These are phyloP conservation scores for Camelina laxa DNA, from an alignment of 345 rosid species.

Conservation along the genomic window DNA sequence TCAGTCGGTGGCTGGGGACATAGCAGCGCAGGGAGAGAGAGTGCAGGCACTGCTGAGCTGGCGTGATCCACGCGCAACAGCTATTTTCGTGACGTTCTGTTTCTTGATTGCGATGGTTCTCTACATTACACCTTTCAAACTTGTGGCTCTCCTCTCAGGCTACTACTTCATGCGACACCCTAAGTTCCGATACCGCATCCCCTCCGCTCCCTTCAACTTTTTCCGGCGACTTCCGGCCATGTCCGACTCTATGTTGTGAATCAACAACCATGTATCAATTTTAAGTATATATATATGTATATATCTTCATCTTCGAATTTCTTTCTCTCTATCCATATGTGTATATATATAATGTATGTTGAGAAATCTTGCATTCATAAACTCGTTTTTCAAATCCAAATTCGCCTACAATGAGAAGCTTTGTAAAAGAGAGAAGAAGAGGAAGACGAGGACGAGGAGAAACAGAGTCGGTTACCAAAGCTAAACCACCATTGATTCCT, in stretches of 20 bases:
- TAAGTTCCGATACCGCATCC: constrained; percentile 68
- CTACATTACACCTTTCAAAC: constrained; percentile 83
- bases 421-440: too few relatives aligned
- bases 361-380: too few relatives aligned
- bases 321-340: too few relatives aligned
- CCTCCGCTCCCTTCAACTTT: constrained; percentile 81
- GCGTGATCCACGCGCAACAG: constrained; percentile 94
- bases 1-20: constrained; percentile 85
- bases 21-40: constrained; percentile 92
- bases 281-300: too few relatives aligned
- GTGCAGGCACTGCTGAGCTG: constrained; percentile 80
- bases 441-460: not conserved
- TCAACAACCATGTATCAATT: not conserved
- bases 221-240: constrained; percentile 87
- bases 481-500: too few relatives aligned
- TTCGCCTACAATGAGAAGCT: too few relatives aligned
- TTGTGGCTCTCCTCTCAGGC: constrained; percentile 64
- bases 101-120: constrained; percentile 67
- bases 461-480: not conserved
- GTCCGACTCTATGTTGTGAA: constrained; percentile 81
- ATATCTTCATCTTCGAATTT: too few relatives aligned
- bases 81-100: constrained; percentile 73
- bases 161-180: constrained; percentile 84
- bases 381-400: too few relatives aligned
- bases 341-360: too few relatives aligned